A percentile compares a stretch with the other conserved stretches of the same genome.
Conservation (phyloP, 176 grass and related monocot genomes). For the Musa schizocarpa region DNA sequence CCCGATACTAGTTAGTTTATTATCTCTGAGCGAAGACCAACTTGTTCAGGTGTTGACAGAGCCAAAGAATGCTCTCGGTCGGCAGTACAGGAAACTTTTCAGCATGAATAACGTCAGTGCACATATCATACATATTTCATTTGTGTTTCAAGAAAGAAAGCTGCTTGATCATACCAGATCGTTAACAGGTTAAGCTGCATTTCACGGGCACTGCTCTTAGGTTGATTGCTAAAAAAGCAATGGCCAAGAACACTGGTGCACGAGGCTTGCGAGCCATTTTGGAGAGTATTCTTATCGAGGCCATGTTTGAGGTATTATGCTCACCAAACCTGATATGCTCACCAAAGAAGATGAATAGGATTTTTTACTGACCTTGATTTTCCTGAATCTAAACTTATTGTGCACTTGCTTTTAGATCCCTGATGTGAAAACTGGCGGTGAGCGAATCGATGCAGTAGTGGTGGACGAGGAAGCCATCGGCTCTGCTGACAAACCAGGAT, state of each 20-base stretch:
- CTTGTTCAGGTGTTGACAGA: conserved; percentile 90
- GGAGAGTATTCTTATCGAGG: conserved; percentile 92
- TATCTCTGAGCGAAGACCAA: conserved; percentile 78
- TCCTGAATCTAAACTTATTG: not conserved
- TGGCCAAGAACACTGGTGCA: conserved; percentile 92
- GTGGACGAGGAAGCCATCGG: conserved; percentile 88
- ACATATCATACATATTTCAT: not conserved
- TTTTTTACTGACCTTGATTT: too few species aligned
- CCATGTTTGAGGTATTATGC: conserved; percentile 90
- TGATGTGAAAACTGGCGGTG: conserved; percentile 69
- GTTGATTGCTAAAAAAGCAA: conserved; percentile 81
- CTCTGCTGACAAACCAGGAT: conserved; percentile 54
- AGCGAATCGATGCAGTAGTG: conserved; percentile 78
- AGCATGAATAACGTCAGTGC: conserved; percentile 93
- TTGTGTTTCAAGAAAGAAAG: conserved; percentile 4
- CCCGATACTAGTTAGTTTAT: conserved; percentile 82
- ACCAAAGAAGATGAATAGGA: not conserved
- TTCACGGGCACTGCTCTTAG: conserved; percentile 84
- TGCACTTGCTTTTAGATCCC: conserved; percentile 54
- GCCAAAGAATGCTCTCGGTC: conserved; percentile 84
- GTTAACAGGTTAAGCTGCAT: conserved; percentile 90
- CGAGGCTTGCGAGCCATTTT: conserved; percentile 88
- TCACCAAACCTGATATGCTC: not conserved
- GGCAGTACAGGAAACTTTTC: conserved; percentile 96
- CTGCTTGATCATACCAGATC: not conserved